These are phyloP conservation scores for Biscogniauxia sp. DNA, from an alignment of 2,329 filamentous ascomycete species.

Conservation along the genomic window DNA sequence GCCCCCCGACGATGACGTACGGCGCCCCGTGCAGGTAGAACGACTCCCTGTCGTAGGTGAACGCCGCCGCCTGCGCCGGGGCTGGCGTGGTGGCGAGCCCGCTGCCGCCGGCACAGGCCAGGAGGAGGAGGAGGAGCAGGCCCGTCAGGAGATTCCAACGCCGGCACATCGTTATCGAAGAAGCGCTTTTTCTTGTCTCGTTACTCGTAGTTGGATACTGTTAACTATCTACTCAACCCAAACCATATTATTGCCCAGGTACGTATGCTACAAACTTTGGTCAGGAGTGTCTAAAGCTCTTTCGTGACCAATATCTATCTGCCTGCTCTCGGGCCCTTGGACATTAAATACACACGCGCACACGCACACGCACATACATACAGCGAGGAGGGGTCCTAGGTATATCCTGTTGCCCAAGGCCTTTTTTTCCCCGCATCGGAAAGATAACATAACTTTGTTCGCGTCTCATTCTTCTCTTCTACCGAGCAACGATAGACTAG, in stretches of 20 bases:
- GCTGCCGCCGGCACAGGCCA: slow-evolving; percentile 1
- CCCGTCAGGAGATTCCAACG: not conserved
- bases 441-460: not conserved
- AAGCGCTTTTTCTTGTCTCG: not conserved
- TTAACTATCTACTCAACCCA: too few species aligned
- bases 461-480: not conserved
- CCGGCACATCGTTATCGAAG: not conserved
- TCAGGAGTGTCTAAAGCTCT: not conserved
- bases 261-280: too few species aligned
- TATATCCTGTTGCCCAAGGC: too few species aligned
- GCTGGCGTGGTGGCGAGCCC: not conserved
- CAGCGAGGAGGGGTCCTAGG: too few species aligned
- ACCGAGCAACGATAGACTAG: not conserved
- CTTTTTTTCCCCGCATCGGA: not conserved
- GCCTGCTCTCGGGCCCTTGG: not conserved
- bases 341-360: not conserved
- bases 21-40: slow-evolving; percentile 41
- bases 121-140: not conserved
- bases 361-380: too few species aligned
- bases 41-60: slow-evolving; percentile 38
- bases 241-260: too few species aligned
- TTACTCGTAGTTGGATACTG: too few species aligned
- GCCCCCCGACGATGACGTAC: slow-evolving; percentile 45
- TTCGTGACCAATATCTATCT: not conserved
- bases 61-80: slow-evolving; percentile 21